Conservation (phyloP, 2,329 filamentous ascomycete genomes). For the Fusarium sp. region DNA sequence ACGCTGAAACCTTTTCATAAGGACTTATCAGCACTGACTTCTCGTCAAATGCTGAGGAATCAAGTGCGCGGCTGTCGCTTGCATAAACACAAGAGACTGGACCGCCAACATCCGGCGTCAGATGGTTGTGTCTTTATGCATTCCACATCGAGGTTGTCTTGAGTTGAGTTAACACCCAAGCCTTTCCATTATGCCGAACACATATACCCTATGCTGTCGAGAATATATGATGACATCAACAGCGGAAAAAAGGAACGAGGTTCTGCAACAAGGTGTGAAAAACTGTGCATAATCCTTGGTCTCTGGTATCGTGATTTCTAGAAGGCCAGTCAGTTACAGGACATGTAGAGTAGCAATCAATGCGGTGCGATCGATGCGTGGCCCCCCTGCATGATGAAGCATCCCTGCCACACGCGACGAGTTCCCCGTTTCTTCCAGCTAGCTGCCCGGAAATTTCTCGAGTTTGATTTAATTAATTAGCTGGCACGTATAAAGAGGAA, state of each 20-base stretch:
- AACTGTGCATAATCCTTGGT: constrained; percentile 7
- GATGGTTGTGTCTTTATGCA: constrained; percentile 36
- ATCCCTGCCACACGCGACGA: constrained; percentile 31
- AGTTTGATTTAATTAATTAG: constrained; percentile 21
- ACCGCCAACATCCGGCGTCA: constrained; percentile 26
- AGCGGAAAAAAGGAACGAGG: constrained; percentile 1
- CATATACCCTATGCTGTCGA: neutral
- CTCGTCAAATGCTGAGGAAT: neutral
- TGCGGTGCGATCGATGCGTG: constrained; percentile 36
- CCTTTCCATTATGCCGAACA: constrained; percentile 19
- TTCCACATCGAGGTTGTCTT: constrained; percentile 23
- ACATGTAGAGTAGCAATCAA: constrained; percentile 1
- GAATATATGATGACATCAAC: neutral
- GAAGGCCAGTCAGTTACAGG: constrained; percentile 9
- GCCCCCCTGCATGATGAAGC: constrained; percentile 27
- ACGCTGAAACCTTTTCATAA: neutral
- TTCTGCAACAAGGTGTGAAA: neutral
- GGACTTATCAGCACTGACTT: neutral
- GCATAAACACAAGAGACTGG: constrained; percentile 26
- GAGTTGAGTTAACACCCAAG: constrained; percentile 16
- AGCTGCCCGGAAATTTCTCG: constrained; percentile 27
- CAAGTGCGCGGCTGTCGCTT: constrained; percentile 8
- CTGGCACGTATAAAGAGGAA: neutral
- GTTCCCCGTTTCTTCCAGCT: constrained; percentile 7
- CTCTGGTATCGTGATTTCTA: constrained; percentile 14